Evolutionary conservation across 169 alveolate species (phyloP), one percentile per base, ranked within the genome.

Genomic region (Eimeria falciformis): DNA sequence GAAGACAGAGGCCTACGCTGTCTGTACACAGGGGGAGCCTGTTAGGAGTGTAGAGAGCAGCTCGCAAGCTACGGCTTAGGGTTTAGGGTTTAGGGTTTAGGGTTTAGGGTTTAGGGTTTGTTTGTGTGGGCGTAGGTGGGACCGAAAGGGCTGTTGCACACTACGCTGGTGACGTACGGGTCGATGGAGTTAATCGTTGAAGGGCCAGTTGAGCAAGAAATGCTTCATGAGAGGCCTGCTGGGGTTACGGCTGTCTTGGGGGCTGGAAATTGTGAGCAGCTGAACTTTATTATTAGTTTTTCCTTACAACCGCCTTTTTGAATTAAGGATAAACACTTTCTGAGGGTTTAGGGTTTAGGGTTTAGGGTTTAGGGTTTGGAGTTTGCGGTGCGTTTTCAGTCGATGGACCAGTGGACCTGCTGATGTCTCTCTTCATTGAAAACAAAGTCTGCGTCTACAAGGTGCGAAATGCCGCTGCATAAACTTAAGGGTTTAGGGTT

Each of bases 391-490:
- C 62, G 21, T 53, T 37, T 27, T 71, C 83, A 90, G 93, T 79
- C 23, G 93, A 90, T 21, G 89, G 83, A 27, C 93, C 93, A 9
- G 56, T 77, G 7, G 93, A 90, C 33, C 43, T 90, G 40, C 83
- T 90, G 27, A 27, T 69, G 12, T 25, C 90, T 40, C 82, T 90
- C 23, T 90, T 90, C 46, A 56, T 90, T 3, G 90, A 79, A 56
- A 90, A 90, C 62, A 90, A 69, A 53, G 93, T 90, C 47, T 90
- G 93, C 43, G 58, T 90, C 6, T 90, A 90, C 62, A 90, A 90
- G 90, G 93, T 90, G 58, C 33, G 37, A 12, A 9, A 9, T 62
- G 7, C 40, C 33, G 4, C 4, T 62, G 40, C 17, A 3, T 62
- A 33, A 33, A 33, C 40, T 33, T 33, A 1, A 33, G 40, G 40